Conservation (phyloP, 495 filamentous ascomycete genomes). For the Podospora tetraspora region DNA sequence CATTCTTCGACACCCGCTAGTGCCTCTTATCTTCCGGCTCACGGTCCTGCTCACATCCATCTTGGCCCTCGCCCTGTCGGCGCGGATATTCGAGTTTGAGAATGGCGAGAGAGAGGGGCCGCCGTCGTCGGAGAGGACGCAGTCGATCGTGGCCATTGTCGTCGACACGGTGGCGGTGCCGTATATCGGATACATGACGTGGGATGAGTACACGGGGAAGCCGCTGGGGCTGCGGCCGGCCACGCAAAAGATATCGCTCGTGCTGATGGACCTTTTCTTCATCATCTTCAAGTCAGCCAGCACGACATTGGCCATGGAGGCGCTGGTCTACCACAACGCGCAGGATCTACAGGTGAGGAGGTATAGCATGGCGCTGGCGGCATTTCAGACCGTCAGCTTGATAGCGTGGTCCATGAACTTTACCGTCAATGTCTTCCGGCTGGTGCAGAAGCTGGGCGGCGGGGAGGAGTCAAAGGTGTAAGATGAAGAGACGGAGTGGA, state of each 20-base stretch:
- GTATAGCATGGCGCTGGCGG: slow-evolving; percentile 71
- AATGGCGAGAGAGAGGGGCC: slow-evolving; percentile 26
- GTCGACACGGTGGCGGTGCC: slow-evolving; percentile 84
- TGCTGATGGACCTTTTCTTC: slow-evolving; percentile 89
- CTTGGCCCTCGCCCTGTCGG: slow-evolving; percentile 73
- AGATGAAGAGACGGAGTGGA: background rate
- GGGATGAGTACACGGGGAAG: slow-evolving; percentile 92
- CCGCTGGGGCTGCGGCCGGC: slow-evolving; percentile 80
- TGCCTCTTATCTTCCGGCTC: slow-evolving; percentile 77
- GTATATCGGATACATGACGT: slow-evolving; percentile 89
- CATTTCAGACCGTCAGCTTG: slow-evolving; percentile 75
- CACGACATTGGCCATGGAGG: slow-evolving; percentile 80
- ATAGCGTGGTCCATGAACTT: slow-evolving; percentile 89
- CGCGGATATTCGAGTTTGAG: slow-evolving; percentile 63
- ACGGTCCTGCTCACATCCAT: slow-evolving; percentile 78
- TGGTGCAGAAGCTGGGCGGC: slow-evolving; percentile 66
- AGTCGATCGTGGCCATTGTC: slow-evolving; percentile 82
- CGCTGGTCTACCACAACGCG: slow-evolving; percentile 61
- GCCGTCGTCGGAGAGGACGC: slow-evolving; percentile 55
- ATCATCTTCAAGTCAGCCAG: slow-evolving; percentile 95
- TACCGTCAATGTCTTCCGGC: slow-evolving; percentile 78
- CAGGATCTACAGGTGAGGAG: slow-evolving; percentile 50
- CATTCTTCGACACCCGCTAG: slow-evolving; percentile 73
- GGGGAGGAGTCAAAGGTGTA: slow-evolving; percentile 37
- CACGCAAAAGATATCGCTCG: slow-evolving; percentile 75